These are phyloP conservation scores for Neurospora tetrasperma DNA, from an alignment of 495 filamentous ascomycete species.

Conservation along the genomic window DNA sequence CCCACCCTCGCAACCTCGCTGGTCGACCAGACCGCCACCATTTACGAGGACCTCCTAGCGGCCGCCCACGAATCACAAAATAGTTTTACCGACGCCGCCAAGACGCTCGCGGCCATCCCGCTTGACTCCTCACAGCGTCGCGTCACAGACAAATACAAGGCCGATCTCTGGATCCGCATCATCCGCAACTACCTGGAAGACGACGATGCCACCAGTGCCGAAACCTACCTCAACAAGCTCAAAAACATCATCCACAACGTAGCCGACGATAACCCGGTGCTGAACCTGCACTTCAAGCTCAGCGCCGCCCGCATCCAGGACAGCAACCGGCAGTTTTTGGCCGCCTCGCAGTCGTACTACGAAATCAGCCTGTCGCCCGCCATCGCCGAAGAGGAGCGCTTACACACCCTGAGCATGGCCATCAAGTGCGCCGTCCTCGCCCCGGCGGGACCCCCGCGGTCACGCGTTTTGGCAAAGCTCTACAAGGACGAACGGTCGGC, in stretches of 20 bases:
- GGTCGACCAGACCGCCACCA: conserved; percentile 74
- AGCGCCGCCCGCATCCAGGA: conserved; percentile 89
- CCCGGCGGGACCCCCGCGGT: conserved; percentile 78
- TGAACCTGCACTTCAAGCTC: conserved; percentile 76
- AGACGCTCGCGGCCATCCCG: conserved; percentile 69
- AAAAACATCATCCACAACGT: conserved; percentile 83
- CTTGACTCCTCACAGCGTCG: conserved; percentile 79
- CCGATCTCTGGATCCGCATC: conserved; percentile 81
- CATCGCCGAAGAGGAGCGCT: conserved; percentile 71
- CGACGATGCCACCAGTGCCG: conserved; percentile 78
- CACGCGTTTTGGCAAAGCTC: conserved; percentile 63
- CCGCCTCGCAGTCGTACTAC: conserved; percentile 80
- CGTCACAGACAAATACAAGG: conserved; percentile 68
- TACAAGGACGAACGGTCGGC: conserved; percentile 89
- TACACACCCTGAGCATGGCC: conserved; percentile 77
- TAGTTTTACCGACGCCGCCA: conserved; percentile 58
- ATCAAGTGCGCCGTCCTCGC: conserved; percentile 92
- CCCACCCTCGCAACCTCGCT: conserved; percentile 46
- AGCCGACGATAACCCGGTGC: conserved; percentile 53
- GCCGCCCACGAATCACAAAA: conserved; percentile 44
- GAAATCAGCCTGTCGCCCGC: conserved; percentile 62
- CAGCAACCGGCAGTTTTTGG: conserved; percentile 80
- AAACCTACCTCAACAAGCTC: conserved; percentile 80
- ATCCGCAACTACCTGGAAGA: conserved; percentile 90
- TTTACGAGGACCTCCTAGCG: conserved; percentile 66